Evolutionary conservation across 2,329 filamentous ascomycete species (phyloP).

Genomic region (Verticillium longisporum): DNA sequence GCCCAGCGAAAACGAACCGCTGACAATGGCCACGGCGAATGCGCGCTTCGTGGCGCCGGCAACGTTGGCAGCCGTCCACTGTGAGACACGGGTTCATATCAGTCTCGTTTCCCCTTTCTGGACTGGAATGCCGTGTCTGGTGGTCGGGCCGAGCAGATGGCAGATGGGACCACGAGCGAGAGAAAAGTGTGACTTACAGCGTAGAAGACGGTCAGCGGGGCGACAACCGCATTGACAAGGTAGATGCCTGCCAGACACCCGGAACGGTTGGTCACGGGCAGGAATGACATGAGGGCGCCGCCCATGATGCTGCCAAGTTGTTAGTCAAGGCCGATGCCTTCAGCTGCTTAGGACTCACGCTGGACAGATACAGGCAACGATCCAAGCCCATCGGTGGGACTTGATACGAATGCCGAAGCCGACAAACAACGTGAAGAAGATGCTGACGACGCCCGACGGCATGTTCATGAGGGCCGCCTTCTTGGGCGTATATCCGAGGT

Average conservation of each 20-base stretch:
- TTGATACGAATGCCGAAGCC: constrained; percentile 38
- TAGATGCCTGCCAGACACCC: constrained; percentile 43
- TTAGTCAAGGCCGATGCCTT: not conserved
- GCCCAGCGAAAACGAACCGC: constrained; percentile 42
- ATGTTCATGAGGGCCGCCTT: constrained; percentile 46
- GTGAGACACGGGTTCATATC: not conserved
- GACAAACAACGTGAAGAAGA: constrained; percentile 42
- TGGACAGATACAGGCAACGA: constrained; percentile 39
- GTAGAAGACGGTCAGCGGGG: constrained; percentile 38
- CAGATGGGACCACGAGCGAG: not conserved
- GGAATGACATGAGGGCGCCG: constrained; percentile 46
- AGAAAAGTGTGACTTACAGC: constrained; percentile 21
- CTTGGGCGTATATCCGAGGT: constrained; percentile 36
- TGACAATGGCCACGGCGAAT: constrained; percentile 40
- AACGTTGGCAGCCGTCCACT: constrained; percentile 44
- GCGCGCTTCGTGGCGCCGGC: constrained; percentile 46
- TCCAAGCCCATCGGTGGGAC: constrained; percentile 44
- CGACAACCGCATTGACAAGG: constrained; percentile 42
- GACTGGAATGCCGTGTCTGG: not conserved
- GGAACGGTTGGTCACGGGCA: constrained; percentile 34
- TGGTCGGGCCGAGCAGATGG: not conserved
- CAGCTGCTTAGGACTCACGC: constrained; percentile 22
- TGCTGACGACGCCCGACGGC: constrained; percentile 45
- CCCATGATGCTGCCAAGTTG: constrained; percentile 31
- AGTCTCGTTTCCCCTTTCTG: not conserved